Evolutionary conservation across 306 rosid genomes (phyloP).

Genomic region (Coriaria nepalensis): DNA sequence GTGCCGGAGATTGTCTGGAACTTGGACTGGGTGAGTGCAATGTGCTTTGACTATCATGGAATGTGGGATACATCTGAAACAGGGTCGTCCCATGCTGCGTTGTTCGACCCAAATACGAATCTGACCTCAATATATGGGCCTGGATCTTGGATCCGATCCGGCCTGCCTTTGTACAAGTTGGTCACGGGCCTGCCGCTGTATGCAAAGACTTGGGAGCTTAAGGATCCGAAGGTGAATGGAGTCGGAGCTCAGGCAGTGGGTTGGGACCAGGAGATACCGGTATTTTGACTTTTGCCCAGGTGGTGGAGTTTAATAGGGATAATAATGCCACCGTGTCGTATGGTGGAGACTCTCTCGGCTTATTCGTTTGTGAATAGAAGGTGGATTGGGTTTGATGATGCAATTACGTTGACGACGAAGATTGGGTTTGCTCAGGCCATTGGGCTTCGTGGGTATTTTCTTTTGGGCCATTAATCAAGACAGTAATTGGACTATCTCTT

Average conservation of each 20-base stretch:
- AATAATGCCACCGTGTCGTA: constrained; percentile 13
- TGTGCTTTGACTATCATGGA: constrained; percentile 50
- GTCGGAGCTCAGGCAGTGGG: constrained; percentile 29
- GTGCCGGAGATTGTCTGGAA: constrained; percentile 20
- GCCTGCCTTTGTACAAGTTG: constrained; percentile 21
- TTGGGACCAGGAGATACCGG: constrained; percentile 45
- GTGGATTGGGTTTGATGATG: constrained; percentile 55
- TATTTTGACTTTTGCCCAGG: constrained; percentile 4
- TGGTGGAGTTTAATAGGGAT: constrained; percentile 11
- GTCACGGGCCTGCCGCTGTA: constrained; percentile 59
- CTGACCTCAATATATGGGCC: constrained; percentile 32
- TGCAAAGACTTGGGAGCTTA: constrained; percentile 45
- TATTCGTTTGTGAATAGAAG: constrained; percentile 21
- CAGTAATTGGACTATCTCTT: constrained; percentile 17
- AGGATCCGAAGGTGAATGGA: constrained; percentile 21
- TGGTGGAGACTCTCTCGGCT: constrained; percentile 19
- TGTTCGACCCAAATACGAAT: constrained; percentile 33
- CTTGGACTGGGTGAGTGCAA: constrained; percentile 53
- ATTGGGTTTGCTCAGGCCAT: constrained; percentile 53
- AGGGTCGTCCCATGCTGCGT: constrained; percentile 28
- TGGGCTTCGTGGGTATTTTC: constrained; percentile 66
- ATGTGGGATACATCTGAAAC: constrained; percentile 18
- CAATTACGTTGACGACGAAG: constrained; percentile 19
- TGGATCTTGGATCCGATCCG: constrained; percentile 43
- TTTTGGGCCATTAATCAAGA: constrained; percentile 60